Evolutionary conservation across 257 asterid genomes (phyloP).

Genomic region (Haberlea rhodopensis): DNA sequence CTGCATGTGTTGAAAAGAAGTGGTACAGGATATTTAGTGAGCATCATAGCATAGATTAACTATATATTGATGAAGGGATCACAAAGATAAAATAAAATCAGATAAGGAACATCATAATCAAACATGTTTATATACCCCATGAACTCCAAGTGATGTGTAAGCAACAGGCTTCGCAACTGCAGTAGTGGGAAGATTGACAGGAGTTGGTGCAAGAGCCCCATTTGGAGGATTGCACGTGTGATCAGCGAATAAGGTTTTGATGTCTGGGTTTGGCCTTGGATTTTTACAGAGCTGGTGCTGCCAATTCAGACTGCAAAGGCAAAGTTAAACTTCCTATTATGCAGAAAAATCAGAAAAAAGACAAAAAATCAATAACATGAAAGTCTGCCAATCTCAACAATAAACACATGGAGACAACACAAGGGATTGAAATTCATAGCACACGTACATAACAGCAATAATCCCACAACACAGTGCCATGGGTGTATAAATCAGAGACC

Average conservation of each 20-base stretch:
- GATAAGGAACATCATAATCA: conserved; percentile 2
- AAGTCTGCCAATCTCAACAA: background rate
- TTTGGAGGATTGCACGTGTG: conserved; percentile 80
- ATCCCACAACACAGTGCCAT: background rate
- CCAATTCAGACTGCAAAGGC: conserved; percentile 82
- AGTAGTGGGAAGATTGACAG: conserved; percentile 72
- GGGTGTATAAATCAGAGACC: conserved; percentile 7
- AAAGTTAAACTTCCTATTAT: conserved; percentile 8
- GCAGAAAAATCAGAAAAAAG: conserved; percentile 6
- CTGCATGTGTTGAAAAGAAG: conserved; percentile 46
- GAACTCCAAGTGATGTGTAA: conserved; percentile 81
- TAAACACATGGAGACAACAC: background rate
- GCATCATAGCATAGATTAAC: conserved; percentile 1
- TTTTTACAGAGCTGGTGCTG: conserved; percentile 98
- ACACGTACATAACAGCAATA: conserved; percentile 1
- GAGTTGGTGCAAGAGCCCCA: conserved; percentile 79
- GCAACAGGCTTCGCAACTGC: conserved; percentile 76
- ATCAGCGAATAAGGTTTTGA: conserved; percentile 84
- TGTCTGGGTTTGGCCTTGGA: conserved; percentile 95
- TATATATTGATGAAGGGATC: conserved; percentile 13
- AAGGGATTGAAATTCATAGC: background rate
- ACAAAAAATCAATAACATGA: background rate
- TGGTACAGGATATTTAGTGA: background rate
- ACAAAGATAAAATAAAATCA: conserved; percentile 16
- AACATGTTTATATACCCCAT: conserved; percentile 65